These are phyloP conservation scores for Pelargonium myrrhifolium DNA, from an alignment of 441 rosid species.

Conservation along the genomic window DNA sequence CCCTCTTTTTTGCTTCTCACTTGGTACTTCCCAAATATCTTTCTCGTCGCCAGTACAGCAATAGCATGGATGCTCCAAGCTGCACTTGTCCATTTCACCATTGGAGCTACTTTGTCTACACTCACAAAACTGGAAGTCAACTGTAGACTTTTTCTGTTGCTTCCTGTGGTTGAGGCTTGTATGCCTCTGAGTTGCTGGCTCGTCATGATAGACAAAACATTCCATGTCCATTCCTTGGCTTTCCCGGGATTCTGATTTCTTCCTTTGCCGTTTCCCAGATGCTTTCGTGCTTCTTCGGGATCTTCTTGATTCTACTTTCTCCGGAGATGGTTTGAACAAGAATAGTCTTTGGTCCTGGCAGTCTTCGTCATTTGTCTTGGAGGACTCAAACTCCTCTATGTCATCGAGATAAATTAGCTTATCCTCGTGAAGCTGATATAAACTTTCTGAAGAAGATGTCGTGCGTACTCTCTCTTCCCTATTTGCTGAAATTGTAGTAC, in stretches of 20 bases:
- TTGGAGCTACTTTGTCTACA: constrained; percentile 4
- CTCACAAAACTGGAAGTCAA: neutral
- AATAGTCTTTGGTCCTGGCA: constrained; percentile 51
- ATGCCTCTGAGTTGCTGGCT: constrained; percentile 20
- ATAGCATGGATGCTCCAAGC: constrained; percentile 27
- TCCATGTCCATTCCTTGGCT: constrained; percentile 30
- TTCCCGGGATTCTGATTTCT: constrained; percentile 30
- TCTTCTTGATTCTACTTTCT: constrained; percentile 18
- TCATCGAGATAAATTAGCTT: constrained; percentile 44
- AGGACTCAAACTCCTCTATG: constrained; percentile 40
- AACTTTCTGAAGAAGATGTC: constrained; percentile 40
- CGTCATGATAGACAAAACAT: constrained; percentile 33
- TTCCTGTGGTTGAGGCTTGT: constrained; percentile 19
- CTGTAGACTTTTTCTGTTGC: constrained; percentile 19
- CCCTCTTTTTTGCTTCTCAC: constrained; percentile 13
- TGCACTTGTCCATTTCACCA: constrained; percentile 18
- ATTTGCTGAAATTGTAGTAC: neutral
- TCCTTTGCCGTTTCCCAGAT: constrained; percentile 29
- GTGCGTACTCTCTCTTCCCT: constrained; percentile 15
- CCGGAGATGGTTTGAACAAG: constrained; percentile 41
- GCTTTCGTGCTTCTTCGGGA: constrained; percentile 21
- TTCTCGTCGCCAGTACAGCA: constrained; percentile 14
- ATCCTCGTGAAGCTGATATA: constrained; percentile 28
- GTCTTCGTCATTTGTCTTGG: constrained; percentile 22
- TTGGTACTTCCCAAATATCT: constrained; percentile 3